Conservation (phyloP, 306 rosid species). For the Crataegus laevigata region DNA sequence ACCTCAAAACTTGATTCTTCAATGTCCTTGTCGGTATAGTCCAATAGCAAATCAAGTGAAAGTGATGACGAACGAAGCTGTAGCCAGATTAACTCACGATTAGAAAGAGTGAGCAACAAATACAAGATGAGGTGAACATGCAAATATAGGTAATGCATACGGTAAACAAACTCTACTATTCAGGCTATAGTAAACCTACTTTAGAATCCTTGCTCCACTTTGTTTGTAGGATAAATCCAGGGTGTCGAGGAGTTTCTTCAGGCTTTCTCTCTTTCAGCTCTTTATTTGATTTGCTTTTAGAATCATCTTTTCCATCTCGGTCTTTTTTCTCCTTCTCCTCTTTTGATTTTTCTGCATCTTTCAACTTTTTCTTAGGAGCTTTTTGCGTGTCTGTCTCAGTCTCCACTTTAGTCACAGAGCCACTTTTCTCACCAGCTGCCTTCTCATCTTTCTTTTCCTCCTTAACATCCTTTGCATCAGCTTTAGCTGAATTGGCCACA, state of each 20-base stretch:
- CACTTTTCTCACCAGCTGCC: conserved; percentile 37
- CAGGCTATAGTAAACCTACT: conserved; percentile 40
- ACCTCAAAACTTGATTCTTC: conserved; percentile 97
- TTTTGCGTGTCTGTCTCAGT: conserved; percentile 39
- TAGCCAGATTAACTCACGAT: conserved; percentile 15
- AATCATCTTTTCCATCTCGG: conserved; percentile 49
- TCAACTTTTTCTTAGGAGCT: conserved; percentile 40
- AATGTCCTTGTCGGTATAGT: conserved; percentile 82
- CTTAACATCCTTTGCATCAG: conserved; percentile 32
- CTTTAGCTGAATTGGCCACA: conserved; percentile 27
- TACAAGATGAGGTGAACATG: neutral
- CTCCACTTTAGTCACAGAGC: conserved; percentile 23
- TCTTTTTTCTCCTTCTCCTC: conserved; percentile 53
- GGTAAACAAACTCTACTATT: neutral
- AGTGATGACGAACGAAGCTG: conserved; percentile 75
- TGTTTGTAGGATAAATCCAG: conserved; percentile 76
- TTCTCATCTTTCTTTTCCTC: conserved; percentile 50
- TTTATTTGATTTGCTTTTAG: conserved; percentile 59
- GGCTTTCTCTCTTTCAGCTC: conserved; percentile 68
- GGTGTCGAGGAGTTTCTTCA: conserved; percentile 94
- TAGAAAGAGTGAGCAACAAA: conserved; percentile 3
- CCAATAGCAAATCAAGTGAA: conserved; percentile 78
- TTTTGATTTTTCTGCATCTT: conserved; percentile 61
- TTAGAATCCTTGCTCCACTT: conserved; percentile 63
- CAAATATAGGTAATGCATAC: neutral